Evolutionary conservation across 2,329 filamentous ascomycete genomes (phyloP).

Genomic region (Ceratocystiopsis brevicomis): DNA sequence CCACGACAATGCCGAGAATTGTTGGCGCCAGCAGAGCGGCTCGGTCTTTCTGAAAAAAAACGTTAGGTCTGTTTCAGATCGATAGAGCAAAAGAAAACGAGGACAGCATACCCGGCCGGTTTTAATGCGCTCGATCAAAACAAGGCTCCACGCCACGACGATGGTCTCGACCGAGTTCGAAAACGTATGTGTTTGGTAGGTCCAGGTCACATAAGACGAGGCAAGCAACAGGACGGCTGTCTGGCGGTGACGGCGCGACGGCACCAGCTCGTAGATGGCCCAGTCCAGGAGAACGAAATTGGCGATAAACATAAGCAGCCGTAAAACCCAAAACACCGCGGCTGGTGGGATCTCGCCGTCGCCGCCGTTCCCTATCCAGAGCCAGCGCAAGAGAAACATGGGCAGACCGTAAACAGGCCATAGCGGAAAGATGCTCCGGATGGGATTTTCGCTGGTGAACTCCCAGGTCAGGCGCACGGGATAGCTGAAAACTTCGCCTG

Average conservation of each 20-base stretch:
- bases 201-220: constrained; percentile 97
- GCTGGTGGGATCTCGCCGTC: constrained; percentile 64
- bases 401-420: constrained; percentile 91
- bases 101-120: constrained; percentile 47
- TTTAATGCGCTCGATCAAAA: constrained; percentile 72
- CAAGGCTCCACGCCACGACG: constrained; percentile 80
- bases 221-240: constrained; percentile 69
- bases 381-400: constrained; percentile 80
- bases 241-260: constrained; percentile 50
- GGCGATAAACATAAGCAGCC: constrained; percentile 78
- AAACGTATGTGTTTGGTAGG: constrained; percentile 94
- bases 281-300: constrained; percentile 97
- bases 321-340: constrained; percentile 73
- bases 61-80: neutral
- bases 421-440: constrained; percentile 90
- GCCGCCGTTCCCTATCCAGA: constrained; percentile 69
- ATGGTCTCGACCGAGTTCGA: constrained; percentile 94
- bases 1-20: constrained; percentile 59
- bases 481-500: constrained; percentile 84
- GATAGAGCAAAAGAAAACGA: constrained; percentile 8
- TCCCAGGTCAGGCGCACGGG: constrained; percentile 88
- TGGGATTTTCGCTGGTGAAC: constrained; percentile 71
- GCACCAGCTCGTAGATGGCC: constrained; percentile 83
- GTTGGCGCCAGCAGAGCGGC: constrained; percentile 59
- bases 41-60: constrained; percentile 33